These are phyloP conservation scores for Aspergillus felis DNA, from an alignment of 2,329 filamentous ascomycete genomes.

Conservation along the genomic window DNA sequence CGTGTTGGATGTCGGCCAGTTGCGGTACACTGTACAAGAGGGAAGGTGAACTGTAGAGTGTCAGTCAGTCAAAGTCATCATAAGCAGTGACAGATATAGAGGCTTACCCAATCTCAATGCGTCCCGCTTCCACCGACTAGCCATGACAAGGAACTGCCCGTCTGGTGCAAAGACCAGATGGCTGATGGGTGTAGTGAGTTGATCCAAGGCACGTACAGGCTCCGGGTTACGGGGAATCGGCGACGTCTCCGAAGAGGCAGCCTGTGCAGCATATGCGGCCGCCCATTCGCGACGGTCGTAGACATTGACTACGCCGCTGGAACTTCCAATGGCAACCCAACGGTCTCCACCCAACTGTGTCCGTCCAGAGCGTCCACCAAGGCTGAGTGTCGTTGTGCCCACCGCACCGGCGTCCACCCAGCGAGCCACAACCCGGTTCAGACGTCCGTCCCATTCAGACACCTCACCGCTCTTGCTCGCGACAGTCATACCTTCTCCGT, in stretches of 20 bases:
- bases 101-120: constrained; percentile 64
- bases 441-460: constrained; percentile 76
- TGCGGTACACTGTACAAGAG: constrained; percentile 88
- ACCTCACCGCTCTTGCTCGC: constrained; percentile 84
- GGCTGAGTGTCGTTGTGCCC: constrained; percentile 73
- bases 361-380: constrained; percentile 55
- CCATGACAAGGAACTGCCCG: constrained; percentile 84
- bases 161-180: constrained; percentile 79
- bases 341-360: constrained; percentile 64
- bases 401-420: constrained; percentile 91
- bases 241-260: constrained; percentile 17
- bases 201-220: constrained; percentile 71
- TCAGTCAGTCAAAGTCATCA: constrained; percentile 6
- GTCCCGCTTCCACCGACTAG: constrained; percentile 81
- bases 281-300: constrained; percentile 75
- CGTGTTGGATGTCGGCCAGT: constrained; percentile 92
- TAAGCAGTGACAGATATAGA: not conserved
- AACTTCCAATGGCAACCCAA: constrained; percentile 85
- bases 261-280: constrained; percentile 33
- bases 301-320: constrained; percentile 84
- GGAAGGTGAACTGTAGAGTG: constrained; percentile 68
- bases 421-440: constrained; percentile 66
- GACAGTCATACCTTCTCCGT: constrained; percentile 76
- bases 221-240: constrained; percentile 64
- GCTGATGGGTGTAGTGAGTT: constrained; percentile 82